Evolutionary conservation across 805 yeast genomes (phyloP).

Genomic region (Candida morakotiae): DNA sequence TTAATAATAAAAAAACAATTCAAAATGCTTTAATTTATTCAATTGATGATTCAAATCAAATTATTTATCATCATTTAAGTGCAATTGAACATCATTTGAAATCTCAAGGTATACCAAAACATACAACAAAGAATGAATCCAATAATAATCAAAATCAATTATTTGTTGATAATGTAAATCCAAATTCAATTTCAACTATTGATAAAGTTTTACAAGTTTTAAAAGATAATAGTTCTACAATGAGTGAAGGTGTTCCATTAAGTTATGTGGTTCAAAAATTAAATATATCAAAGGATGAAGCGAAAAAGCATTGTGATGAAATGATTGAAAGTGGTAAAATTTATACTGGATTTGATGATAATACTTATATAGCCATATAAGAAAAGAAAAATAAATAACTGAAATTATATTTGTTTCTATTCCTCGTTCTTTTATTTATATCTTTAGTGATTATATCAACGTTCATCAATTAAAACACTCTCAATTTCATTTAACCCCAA

Average conservation of each 20-base stretch:
- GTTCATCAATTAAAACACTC: no score
- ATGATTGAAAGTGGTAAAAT: constrained; percentile 66
- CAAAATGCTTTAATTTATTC: constrained; percentile 59
- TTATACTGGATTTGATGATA: constrained; percentile 66
- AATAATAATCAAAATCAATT: constrained; percentile 13
- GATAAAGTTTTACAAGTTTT: constrained; percentile 48
- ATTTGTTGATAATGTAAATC: constrained; percentile 27
- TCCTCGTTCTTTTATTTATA: no score
- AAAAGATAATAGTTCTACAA: constrained; percentile 47
- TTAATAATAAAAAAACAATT: constrained; percentile 58
- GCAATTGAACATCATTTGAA: constrained; percentile 56
- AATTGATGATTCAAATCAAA: constrained; percentile 62
- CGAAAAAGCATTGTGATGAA: constrained; percentile 45
- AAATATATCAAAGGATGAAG: constrained; percentile 46
- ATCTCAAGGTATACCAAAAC: constrained; percentile 46
- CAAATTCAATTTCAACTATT: constrained; percentile 22
- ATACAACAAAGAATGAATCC: constrained; percentile 9
- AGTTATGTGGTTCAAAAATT: constrained; percentile 56
- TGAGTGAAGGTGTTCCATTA: constrained; percentile 76
- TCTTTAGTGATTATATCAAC: background rate
- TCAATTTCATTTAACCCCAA: no score
- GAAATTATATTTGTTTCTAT: no score
- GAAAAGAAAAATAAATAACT: no score
- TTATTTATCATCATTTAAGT: constrained; percentile 62
- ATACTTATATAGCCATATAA: constrained; percentile 9